Conservation (phyloP, 768 basidiomycete species). For the Mycena filopes region DNA sequence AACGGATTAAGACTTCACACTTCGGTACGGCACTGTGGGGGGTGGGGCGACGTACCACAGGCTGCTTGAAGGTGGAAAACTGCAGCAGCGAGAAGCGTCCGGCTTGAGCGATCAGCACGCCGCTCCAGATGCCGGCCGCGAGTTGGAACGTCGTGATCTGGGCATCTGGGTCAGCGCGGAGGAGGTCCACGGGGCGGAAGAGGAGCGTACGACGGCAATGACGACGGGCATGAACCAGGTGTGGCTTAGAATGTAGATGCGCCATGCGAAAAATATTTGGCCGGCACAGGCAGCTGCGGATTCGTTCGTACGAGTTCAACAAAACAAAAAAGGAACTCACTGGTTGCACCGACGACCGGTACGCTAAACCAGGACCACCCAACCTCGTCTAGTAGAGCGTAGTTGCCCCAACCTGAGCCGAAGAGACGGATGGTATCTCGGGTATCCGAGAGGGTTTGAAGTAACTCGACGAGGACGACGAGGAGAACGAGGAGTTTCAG, state of each 20-base stretch:
- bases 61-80: not conserved
- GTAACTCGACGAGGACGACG: slow-evolving; percentile 32
- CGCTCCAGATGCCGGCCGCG: slow-evolving; percentile 14
- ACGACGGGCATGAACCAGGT: slow-evolving; percentile 22
- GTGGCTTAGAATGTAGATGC: slow-evolving; percentile 34
- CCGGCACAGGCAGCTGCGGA: slow-evolving; percentile 33
- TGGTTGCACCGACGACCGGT: slow-evolving; percentile 25
- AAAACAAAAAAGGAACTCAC: slow-evolving; percentile 11
- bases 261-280: slow-evolving; percentile 40
- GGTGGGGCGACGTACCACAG: not conserved
- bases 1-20: no score
- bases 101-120: not conserved
- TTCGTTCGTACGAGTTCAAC: no score
- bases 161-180: not conserved
- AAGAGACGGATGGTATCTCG: slow-evolving; percentile 33
- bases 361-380: slow-evolving; percentile 34
- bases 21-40: no score
- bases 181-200: not conserved
- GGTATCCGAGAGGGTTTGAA: slow-evolving; percentile 32
- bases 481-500: slow-evolving; percentile 30
- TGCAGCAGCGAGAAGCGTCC: slow-evolving; percentile 7
- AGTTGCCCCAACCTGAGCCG: slow-evolving; percentile 31
- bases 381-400: slow-evolving; percentile 24
- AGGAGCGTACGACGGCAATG: slow-evolving; percentile 17
- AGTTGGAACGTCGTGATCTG: slow-evolving; percentile 13